These are phyloP conservation scores for Alternaria hordeiaustralica DNA, from an alignment of 2,329 filamentous ascomycete genomes.

Conservation along the genomic window DNA sequence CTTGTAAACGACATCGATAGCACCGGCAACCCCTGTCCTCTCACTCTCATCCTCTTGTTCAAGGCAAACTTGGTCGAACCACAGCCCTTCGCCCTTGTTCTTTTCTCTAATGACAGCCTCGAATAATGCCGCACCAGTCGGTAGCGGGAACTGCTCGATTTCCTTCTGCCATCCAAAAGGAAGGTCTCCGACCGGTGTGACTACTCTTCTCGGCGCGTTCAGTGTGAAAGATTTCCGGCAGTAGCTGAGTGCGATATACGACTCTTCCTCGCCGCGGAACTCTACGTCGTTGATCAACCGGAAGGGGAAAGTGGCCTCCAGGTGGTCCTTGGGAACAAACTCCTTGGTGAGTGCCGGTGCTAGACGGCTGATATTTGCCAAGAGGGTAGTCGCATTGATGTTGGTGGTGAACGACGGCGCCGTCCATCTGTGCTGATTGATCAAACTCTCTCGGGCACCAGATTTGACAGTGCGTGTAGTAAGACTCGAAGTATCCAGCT, in stretches of 20 bases:
- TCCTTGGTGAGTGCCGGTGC: constrained; percentile 41
- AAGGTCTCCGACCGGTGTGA: constrained; percentile 35
- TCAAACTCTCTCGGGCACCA: constrained; percentile 23
- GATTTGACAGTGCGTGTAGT: constrained; percentile 31
- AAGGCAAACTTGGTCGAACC: constrained; percentile 56
- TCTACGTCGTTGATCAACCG: constrained; percentile 48
- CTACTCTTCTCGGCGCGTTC: constrained; percentile 32
- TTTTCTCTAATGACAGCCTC: constrained; percentile 51
- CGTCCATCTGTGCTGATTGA: constrained; percentile 20
- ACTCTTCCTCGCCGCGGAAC: constrained; percentile 42
- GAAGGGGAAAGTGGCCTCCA: constrained; percentile 38
- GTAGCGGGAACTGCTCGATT: constrained; percentile 48
- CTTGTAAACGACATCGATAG: constrained; percentile 53
- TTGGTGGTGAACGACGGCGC: constrained; percentile 6
- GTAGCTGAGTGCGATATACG: constrained; percentile 54
- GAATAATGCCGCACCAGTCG: constrained; percentile 49
- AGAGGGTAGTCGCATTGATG: constrained; percentile 31
- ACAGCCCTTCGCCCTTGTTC: constrained; percentile 49
- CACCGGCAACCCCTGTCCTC: constrained; percentile 48
- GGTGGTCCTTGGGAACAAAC: constrained; percentile 34
- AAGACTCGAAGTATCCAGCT: constrained; percentile 39
- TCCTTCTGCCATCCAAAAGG: constrained; percentile 46
- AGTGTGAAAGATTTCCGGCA: constrained; percentile 44
- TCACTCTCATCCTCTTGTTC: constrained; percentile 51
- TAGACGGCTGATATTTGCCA: constrained; percentile 34